Evolutionary conservation across 2,329 filamentous ascomycete species (phyloP).

Genomic region (Phaeoacremonium minimum): DNA sequence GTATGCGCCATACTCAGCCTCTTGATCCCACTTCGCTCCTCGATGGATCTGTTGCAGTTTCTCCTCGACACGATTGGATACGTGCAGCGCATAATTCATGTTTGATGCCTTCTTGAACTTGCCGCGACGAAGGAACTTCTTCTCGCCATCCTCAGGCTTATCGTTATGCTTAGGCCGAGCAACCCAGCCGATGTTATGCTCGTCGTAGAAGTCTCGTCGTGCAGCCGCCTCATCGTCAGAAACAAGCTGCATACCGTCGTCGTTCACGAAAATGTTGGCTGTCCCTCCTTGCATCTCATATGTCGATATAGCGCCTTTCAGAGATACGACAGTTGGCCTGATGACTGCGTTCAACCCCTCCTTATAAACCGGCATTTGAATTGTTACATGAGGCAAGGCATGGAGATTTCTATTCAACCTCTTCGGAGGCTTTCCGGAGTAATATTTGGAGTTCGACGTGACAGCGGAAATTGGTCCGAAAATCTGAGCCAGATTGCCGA

Average conservation of each 20-base stretch:
- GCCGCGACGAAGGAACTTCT: conserved; percentile 49
- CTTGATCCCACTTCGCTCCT: conserved; percentile 26
- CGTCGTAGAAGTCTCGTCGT: conserved; percentile 51
- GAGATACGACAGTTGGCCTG: conserved; percentile 48
- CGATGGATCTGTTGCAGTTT: conserved; percentile 35
- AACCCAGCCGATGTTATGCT: conserved; percentile 54
- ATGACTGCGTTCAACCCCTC: conserved; percentile 45
- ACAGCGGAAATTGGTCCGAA: conserved; percentile 44
- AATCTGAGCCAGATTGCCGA: conserved; percentile 44
- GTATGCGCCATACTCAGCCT: conserved; percentile 41
- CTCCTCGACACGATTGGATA: conserved; percentile 53
- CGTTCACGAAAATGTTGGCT: conserved; percentile 65
- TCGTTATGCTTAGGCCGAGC: conserved; percentile 47
- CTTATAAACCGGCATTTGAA: conserved; percentile 48
- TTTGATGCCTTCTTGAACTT: conserved; percentile 66
- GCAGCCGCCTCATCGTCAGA: conserved; percentile 40
- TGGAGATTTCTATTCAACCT: conserved; percentile 28
- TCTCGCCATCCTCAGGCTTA: conserved; percentile 42
- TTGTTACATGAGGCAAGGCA: conserved; percentile 42
- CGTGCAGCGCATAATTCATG: conserved; percentile 60
- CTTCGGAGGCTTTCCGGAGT: conserved; percentile 32
- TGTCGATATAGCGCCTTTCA: conserved; percentile 53
- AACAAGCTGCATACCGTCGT: conserved; percentile 64
- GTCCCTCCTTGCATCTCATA: conserved; percentile 61
- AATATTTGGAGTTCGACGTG: conserved; percentile 38